Conservation (phyloP, 1,284 basidiomycete species). For the Melampsora americana region DNA sequence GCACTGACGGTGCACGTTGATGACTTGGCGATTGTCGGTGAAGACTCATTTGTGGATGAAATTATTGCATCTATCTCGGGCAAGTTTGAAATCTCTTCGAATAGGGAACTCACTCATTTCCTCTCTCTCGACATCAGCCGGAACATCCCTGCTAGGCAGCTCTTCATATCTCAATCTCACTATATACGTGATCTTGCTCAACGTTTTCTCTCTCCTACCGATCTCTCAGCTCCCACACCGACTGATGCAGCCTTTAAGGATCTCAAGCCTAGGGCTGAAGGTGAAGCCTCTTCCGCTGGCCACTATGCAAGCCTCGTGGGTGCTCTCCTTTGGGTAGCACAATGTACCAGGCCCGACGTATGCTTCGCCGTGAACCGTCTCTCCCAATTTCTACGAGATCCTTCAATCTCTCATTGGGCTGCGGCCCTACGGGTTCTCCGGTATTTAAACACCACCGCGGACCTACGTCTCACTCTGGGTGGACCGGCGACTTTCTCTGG, state of each 20-base stretch:
- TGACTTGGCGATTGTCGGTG: not conserved
- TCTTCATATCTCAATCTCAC: slow-evolving; percentile 1
- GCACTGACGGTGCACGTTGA: not conserved
- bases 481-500: not conserved
- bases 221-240: not conserved
- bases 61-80: not conserved
- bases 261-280: not conserved
- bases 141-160: not conserved
- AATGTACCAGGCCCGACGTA: slow-evolving; percentile 21
- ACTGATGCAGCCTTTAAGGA: not conserved
- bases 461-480: not conserved
- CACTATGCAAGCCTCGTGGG: not conserved
- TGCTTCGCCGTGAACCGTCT: slow-evolving; percentile 9
- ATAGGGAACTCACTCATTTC: slow-evolving; percentile 10
- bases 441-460: not conserved
- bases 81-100: not conserved
- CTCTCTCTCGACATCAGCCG: slow-evolving; percentile 8
- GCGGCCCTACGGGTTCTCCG: slow-evolving; percentile 1
- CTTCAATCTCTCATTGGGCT: not conserved
- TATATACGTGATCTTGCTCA: not conserved
- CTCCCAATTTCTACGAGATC: slow-evolving; percentile 26
- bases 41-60: not conserved
- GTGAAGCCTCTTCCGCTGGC: not conserved
- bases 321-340: not conserved
- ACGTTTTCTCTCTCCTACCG: not conserved